These are phyloP conservation scores for Sphaceloma murrayae DNA, from an alignment of 2,329 filamentous ascomycete genomes.

Conservation along the genomic window DNA sequence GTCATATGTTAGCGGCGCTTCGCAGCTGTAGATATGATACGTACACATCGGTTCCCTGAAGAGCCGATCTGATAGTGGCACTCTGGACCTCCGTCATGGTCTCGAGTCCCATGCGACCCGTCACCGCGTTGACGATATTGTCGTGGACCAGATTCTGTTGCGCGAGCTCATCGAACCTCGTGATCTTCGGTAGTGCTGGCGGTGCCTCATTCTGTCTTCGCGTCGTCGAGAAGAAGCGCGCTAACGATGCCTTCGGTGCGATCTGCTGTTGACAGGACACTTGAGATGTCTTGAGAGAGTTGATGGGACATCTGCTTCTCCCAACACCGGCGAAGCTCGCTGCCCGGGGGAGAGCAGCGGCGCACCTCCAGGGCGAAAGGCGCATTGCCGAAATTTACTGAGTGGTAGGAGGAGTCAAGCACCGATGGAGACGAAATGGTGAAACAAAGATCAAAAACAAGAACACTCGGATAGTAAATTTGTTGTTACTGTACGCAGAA, in stretches of 20 bases:
- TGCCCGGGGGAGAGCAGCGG: slow-evolving; percentile 30
- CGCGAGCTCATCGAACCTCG: slow-evolving; percentile 37
- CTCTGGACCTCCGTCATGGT: slow-evolving; percentile 90
- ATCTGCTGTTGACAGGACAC: slow-evolving; percentile 21
- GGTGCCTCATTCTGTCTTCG: slow-evolving; percentile 18
- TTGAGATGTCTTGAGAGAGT: slow-evolving; percentile 17
- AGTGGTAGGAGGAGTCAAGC: no score
- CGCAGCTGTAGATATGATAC: slow-evolving; percentile 28
- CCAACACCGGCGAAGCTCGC: slow-evolving; percentile 23
- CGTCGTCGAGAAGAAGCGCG: slow-evolving; percentile 20
- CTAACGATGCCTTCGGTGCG: slow-evolving; percentile 19
- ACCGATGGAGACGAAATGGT: no score
- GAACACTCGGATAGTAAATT: no score
- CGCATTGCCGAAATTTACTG: slow-evolving; percentile 3
- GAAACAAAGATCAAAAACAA: no score
- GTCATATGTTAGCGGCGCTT: slow-evolving; percentile 20
- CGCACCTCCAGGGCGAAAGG: slow-evolving; percentile 28
- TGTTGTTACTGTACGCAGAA: no score
- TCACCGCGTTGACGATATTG: slow-evolving; percentile 59
- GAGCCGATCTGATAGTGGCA: slow-evolving; percentile 68
- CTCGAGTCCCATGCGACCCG: slow-evolving; percentile 58
- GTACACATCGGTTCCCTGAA: slow-evolving; percentile 76
- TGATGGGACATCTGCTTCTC: slow-evolving; percentile 21
- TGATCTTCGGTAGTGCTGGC: slow-evolving; percentile 23
- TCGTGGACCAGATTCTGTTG: slow-evolving; percentile 47